Base-by-base conservation (phyloP, 1,284 basidiomycete genomes). In the Xerocomus minutiporus region DNA sequence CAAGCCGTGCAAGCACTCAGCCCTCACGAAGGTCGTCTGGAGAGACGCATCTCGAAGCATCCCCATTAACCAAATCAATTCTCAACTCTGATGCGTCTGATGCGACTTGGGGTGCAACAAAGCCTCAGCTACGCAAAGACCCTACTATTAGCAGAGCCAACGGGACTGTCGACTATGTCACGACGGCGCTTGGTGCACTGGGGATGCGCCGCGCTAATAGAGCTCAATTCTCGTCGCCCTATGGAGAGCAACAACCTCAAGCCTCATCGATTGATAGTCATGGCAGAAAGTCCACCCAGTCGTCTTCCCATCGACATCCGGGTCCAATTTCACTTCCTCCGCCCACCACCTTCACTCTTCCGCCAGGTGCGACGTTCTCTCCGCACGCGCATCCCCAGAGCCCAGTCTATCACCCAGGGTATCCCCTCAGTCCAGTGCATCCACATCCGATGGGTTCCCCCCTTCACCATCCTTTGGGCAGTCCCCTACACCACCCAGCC, bases 291-390 rank as follows among this genome's bases (percentile, higher is more conserved):
- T 41, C 59, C n/a, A 50, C 62, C 15, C 69, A 67, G 38, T 65
- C 67, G 12, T 63, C 71, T n/a, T 79, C 82, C 56, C 78, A 78
- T 23, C 76, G 80, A 50, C 86, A 85, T 59, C 87, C 86, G 1
- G 86, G 86, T 0, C 81, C 82, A 0, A 88, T 88, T 46, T 67
- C 82, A 0, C 73, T 88, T 25, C 86, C 86, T 8, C 86, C 86
- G 0, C 79, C 79, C 68, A 11, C 70, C 70, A 4, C 64, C 15
- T 75, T 78, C 29, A 62, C 73, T 13, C 47, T 81, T 76, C 65
- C 73, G 66, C 26, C 60, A 65, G 39, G 73, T 67, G 34, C 64
- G 8, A 57, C 72, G 5, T 63, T 70, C 35, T 71, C 70, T 2
- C 66, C 71, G 2, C 70, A 74, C 51, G 58, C 65, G 25, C 61